A percentile compares a stretch with the other conserved stretches of the same genome.
Conservation (phyloP, 345 rosid species). For the Ailanthus altissimus region DNA sequence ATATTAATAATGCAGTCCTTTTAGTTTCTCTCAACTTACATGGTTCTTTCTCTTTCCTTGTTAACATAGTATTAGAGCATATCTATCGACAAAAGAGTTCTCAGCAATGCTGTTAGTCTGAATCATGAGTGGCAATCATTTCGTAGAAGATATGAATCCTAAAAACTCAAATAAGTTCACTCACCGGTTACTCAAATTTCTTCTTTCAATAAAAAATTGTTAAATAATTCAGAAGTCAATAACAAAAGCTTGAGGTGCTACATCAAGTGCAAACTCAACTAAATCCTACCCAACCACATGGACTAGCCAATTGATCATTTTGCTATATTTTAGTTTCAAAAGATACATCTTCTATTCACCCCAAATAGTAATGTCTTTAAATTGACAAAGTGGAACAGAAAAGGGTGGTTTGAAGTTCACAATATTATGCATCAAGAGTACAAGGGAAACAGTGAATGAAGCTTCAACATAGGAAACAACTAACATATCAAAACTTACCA, state of each 20-base stretch:
- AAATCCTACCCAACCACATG: neutral
- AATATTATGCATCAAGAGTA: neutral
- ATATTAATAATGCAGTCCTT: too few relatives aligned
- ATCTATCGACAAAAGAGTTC: too few relatives aligned
- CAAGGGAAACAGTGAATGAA: neutral
- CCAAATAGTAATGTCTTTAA: neutral
- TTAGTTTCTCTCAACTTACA: too few relatives aligned
- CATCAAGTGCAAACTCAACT: neutral
- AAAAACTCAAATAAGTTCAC: neutral
- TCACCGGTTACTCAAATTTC: neutral
- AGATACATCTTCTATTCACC: neutral
- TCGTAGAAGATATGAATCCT: neutral
- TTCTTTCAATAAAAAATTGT: neutral
- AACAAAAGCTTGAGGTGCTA: neutral
- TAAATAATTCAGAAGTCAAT: neutral
- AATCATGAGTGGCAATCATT: neutral
- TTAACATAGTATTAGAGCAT: too few relatives aligned
- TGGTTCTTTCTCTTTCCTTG: too few relatives aligned
- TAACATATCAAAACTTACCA: slow-evolving; percentile 35
- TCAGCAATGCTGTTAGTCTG: neutral
- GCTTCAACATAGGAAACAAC: neutral
- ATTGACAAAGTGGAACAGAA: neutral
- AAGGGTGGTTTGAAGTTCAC: neutral
- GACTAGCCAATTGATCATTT: neutral
- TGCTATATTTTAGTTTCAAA: neutral